Percentiles rank a stretch among this genome's conserved stretches.
Evolutionary conservation across 129 eudicot species (phyloP).

Genomic region (Logfia minima): DNA sequence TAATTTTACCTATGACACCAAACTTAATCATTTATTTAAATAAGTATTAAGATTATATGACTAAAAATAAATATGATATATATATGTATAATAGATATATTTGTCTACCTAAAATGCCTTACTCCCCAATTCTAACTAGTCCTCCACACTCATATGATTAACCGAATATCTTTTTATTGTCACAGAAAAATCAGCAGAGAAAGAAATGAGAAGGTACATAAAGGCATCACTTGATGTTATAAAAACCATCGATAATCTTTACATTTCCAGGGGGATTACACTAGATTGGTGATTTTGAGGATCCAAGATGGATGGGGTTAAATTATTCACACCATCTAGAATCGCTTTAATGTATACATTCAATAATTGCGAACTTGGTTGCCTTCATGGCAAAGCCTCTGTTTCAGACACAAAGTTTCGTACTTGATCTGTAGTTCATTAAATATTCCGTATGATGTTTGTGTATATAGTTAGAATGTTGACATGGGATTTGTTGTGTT

Average conservation of each 20-base stretch:
- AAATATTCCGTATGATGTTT: not conserved
- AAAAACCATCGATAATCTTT: conserved; percentile 71
- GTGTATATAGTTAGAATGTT: not conserved
- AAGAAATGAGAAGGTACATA: conserved; percentile 79
- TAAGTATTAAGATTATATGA: too few relatives aligned
- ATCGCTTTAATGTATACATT: conserved; percentile 10
- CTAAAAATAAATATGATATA: too few relatives aligned
- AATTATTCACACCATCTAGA: conserved; percentile 11
- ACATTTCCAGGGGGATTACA: conserved; percentile 55
- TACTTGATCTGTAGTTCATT: not conserved
- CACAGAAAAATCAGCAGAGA: conserved; percentile 80
- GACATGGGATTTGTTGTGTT: conserved; percentile 3
- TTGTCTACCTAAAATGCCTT: too few relatives aligned
- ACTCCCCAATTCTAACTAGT: too few relatives aligned
- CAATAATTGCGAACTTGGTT: conserved; percentile 18
- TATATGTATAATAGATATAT: too few relatives aligned
- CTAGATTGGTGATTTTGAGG: conserved; percentile 77
- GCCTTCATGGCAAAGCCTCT: conserved; percentile 15
- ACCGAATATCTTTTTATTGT: not conserved
- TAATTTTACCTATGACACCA: too few relatives aligned
- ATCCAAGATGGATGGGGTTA: conserved; percentile 9
- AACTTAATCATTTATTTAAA: too few relatives aligned
- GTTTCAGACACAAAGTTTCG: not conserved
- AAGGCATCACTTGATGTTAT: conserved; percentile 64
- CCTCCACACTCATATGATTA: not conserved